Conservation (phyloP, 2,329 filamentous ascomycete genomes). For the Exophiala xenobiotica region DNA sequence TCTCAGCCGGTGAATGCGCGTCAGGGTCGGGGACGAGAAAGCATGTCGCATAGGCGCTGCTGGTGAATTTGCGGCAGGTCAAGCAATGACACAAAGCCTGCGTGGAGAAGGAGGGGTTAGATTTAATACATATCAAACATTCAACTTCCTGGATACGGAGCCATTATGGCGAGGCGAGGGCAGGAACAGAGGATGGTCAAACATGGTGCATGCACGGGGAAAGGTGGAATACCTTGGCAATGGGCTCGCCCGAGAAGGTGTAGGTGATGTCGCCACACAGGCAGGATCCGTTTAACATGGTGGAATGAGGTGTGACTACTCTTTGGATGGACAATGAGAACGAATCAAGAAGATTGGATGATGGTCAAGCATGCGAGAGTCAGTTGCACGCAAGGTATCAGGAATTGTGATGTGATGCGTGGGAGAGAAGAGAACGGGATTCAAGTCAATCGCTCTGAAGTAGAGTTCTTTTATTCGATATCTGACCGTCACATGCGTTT, state of each 20-base stretch:
- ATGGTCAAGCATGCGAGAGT: background rate
- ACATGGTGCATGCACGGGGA: background rate
- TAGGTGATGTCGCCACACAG: constrained; percentile 38
- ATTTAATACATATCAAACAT: background rate
- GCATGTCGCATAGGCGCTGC: constrained; percentile 51
- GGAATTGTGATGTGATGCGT: too few species aligned
- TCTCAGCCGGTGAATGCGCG: constrained; percentile 20
- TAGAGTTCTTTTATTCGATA: too few species aligned
- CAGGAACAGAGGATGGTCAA: too few species aligned
- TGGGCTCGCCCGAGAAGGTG: constrained; percentile 31
- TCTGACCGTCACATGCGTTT: too few species aligned
- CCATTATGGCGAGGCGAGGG: too few species aligned
- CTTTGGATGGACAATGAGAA: background rate
- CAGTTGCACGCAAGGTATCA: too few species aligned
- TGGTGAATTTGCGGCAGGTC: constrained; percentile 58
- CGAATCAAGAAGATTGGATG: background rate
- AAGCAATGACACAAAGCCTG: constrained; percentile 59
- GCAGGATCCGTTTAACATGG: constrained; percentile 37
- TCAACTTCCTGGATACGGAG: too few species aligned
- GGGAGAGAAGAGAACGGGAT: too few species aligned
- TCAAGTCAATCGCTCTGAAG: too few species aligned
- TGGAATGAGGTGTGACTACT: background rate
- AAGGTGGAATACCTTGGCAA: constrained; percentile 7
- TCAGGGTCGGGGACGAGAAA: constrained; percentile 38
- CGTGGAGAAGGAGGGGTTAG: background rate